Evolutionary conservation across 2,329 filamentous ascomycete genomes (phyloP).

Genomic region (Phoma sp.): DNA sequence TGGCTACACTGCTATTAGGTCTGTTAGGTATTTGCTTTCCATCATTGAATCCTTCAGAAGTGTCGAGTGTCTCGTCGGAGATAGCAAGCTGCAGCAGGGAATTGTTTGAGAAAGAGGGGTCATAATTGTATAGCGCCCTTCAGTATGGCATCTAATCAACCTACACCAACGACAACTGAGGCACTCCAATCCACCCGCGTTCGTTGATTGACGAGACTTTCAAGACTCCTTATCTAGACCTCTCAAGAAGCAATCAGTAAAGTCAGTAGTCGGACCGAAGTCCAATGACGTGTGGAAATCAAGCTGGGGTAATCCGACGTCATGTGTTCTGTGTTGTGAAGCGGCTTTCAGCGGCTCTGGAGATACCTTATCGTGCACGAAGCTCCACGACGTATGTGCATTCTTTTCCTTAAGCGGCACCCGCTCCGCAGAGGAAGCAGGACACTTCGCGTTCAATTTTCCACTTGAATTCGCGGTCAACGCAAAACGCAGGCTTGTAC

Average conservation of each 20-base stretch:
- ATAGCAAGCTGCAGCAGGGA: too few relatives aligned
- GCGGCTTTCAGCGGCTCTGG: background rate
- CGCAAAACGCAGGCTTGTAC: slow-evolving; percentile 32
- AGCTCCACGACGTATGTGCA: slow-evolving; percentile 19
- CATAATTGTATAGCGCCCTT: too few relatives aligned
- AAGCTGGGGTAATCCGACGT: slow-evolving; percentile 27
- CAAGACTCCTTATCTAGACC: slow-evolving; percentile 27
- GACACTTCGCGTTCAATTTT: slow-evolving; percentile 25
- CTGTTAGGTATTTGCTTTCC: too few relatives aligned
- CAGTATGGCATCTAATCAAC: too few relatives aligned
- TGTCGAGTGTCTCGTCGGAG: too few relatives aligned
- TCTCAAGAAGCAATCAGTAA: slow-evolving; percentile 36
- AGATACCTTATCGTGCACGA: slow-evolving; percentile 31
- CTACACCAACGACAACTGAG: too few relatives aligned
- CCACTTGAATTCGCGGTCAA: slow-evolving; percentile 22
- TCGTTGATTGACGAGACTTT: background rate
- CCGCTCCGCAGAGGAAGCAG: slow-evolving; percentile 28
- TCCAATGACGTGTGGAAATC: slow-evolving; percentile 33
- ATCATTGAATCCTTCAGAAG: too few relatives aligned
- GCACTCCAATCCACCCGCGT: too few relatives aligned
- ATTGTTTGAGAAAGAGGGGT: too few relatives aligned
- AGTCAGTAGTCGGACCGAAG: slow-evolving; percentile 28
- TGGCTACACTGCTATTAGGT: too few relatives aligned
- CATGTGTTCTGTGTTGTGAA: slow-evolving; percentile 9
- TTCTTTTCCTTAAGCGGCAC: slow-evolving; percentile 40